phyloP scores from a whole-genome alignment of 306 rosid genomes.

The Mucuna pruriens region DNA sequence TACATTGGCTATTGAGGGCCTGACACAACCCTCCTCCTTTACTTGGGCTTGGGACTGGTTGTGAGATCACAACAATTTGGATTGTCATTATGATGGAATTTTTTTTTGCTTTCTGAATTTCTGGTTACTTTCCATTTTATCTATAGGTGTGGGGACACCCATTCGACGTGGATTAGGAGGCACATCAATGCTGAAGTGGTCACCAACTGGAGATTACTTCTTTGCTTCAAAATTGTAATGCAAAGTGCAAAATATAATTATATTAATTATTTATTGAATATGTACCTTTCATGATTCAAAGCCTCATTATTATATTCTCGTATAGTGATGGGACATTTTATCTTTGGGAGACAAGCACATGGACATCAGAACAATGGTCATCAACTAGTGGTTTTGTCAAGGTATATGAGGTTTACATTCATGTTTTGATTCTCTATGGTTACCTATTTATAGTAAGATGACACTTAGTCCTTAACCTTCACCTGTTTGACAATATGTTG shows the following conservation, averaged over 20 bases:
- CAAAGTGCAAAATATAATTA: conserved; percentile 19
- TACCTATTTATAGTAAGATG: background rate
- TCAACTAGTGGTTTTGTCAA: conserved; percentile 86
- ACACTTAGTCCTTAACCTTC: background rate
- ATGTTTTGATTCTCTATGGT: conserved; percentile 17
- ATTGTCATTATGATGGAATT: background rate
- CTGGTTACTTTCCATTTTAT: conserved; percentile 28
- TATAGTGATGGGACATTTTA: conserved; percentile 93
- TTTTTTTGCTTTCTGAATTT: conserved; percentile 13
- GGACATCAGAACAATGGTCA: conserved; percentile 97
- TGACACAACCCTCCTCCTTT: background rate
- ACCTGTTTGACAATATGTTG: background rate
- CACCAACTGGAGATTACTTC: conserved; percentile 95
- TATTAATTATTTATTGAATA: conserved; percentile 24
- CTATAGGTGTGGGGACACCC: conserved; percentile 83
- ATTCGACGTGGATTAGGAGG: conserved; percentile 94
- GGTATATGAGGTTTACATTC: conserved; percentile 52
- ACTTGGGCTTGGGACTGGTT: background rate
- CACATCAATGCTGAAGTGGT: conserved; percentile 92
- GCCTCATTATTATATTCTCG: conserved; percentile 32
- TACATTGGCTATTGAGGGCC: background rate
- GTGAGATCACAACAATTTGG: background rate
- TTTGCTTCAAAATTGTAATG: conserved; percentile 87
- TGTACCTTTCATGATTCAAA: conserved; percentile 23
- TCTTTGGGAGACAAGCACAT: conserved; percentile 97